Evolutionary conservation across 495 filamentous ascomycete species (phyloP), one percentile per base, ranked within the genome.

Genomic region (Aspergillus nidulans): DNA sequence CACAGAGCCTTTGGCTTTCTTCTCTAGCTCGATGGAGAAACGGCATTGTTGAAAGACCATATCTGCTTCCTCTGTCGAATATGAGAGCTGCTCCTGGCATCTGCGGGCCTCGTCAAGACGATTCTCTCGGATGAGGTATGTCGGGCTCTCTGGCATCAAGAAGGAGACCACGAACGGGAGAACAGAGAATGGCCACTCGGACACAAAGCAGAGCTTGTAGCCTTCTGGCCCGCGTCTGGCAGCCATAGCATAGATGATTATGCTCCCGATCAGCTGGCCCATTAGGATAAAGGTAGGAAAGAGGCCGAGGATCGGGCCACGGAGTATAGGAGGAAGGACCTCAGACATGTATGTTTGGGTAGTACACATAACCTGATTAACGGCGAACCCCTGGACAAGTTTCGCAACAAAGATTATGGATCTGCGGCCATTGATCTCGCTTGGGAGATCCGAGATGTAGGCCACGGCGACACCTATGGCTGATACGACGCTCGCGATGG

Each of bases 91-190:
- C 5, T 40, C 26, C 38, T 67, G 65, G 4, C 60, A 0, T 52
- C 50, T 24, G 49, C 79, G 79, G 0, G 85, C 86, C 63, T 85
- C 85, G 0, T 75, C 74, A 55, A 85, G 77, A 23, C 84, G 81
- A 40, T 75, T 69, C 57, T 85, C 82, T 57, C 89, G 81, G 18
- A 86, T 68, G 1, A 90, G 74, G 81, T 86, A 90, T 58, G 86
- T 78, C 0, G 88, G 88, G 4, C 85, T 89, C 71, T 88, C 89
- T 1, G 87, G 88, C 79, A 92, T 73, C 63, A 87, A 84, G 16
- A 84, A 57, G 64, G 87, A 86, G 20, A 87, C 86, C 30, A 74
- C 53, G 19, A 85, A 75, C 8, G 87, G 73, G 20, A 86, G 43
- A 1, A 55, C 64, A 0, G 69, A 72, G 23, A 74, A 72, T 0